phyloP scores from a whole-genome alignment of 2,329 filamentous ascomycete genomes.

The Thielaviopsis musarum region DNA sequence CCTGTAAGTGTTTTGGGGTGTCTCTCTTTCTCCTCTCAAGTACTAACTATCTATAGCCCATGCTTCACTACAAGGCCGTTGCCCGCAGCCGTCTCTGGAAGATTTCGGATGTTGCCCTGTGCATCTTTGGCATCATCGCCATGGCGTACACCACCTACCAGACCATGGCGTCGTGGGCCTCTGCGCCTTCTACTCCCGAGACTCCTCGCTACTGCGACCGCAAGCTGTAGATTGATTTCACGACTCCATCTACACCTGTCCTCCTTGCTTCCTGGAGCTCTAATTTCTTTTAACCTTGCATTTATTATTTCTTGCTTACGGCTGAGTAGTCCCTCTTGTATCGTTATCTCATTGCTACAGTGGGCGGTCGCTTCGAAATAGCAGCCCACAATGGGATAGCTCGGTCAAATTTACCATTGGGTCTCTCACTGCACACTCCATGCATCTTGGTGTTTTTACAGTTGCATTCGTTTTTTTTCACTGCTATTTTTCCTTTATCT shows the following conservation, averaged over 20 bases:
- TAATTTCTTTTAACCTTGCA: background rate
- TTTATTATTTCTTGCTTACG: background rate
- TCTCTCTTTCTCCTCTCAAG: background rate
- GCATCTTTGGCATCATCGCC: conserved; percentile 65
- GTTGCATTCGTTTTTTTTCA: background rate
- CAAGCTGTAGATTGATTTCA: conserved; percentile 12
- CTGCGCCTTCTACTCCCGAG: conserved; percentile 28
- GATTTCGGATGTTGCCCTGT: conserved; percentile 55
- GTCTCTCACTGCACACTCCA: background rate
- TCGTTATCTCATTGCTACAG: background rate
- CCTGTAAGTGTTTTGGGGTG: conserved; percentile 47
- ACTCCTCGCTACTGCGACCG: conserved; percentile 39
- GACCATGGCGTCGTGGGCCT: conserved; percentile 76
- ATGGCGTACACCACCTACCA: conserved; percentile 86
- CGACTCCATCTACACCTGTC: too few relatives aligned
- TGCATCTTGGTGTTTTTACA: background rate
- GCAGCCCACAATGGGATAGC: too few relatives aligned
- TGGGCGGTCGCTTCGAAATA: too few relatives aligned
- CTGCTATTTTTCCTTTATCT: background rate
- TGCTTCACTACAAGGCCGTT: conserved; percentile 75
- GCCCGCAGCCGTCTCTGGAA: conserved; percentile 52
- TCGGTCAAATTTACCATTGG: background rate
- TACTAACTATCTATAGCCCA: conserved; percentile 39
- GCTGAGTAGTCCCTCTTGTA: background rate
- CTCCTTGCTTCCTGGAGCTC: background rate